Evolutionary conservation across 1,139 yeast species (phyloP).

Genomic region (Groenewaldozyma sp.): DNA sequence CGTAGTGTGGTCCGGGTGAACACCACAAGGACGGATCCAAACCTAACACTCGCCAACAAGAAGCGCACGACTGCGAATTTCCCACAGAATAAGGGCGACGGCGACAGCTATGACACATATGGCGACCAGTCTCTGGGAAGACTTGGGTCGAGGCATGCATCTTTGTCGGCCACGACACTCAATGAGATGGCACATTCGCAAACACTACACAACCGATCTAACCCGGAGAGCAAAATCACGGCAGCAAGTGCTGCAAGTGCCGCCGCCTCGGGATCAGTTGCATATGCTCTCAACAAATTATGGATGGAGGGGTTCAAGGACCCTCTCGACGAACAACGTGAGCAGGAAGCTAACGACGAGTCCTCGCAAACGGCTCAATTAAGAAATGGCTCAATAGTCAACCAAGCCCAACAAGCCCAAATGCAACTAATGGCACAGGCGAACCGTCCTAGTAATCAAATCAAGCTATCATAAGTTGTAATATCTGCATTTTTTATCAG

Average conservation of each 20-base stretch:
- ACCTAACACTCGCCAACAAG: not conserved
- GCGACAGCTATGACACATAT: too few relatives aligned
- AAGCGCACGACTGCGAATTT: not conserved
- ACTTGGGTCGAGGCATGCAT: conserved; percentile 1
- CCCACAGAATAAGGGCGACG: not conserved
- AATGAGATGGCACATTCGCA: not conserved
- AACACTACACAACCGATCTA: not conserved
- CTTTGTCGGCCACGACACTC: conserved; percentile 16
- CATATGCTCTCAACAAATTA: conserved; percentile 12
- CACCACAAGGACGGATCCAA: conserved; percentile 10
- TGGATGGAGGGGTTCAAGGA: conserved; percentile 18
- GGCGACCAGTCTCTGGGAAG: conserved; percentile 7
- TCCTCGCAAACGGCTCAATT: not conserved
- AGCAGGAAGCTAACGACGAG: not conserved
- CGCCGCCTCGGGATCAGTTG: conserved; percentile 13
- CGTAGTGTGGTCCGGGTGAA: conserved; percentile 45
- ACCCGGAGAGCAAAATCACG: conserved; percentile 7
- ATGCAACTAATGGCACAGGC: not conserved
- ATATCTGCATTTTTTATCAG: not conserved
- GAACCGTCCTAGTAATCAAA: conserved; percentile 1
- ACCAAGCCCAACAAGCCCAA: conserved; percentile 4
- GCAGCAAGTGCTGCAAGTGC: conserved; percentile 14
- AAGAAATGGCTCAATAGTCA: not conserved
- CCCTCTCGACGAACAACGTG: conserved; percentile 8
- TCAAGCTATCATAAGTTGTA: not conserved